A percentile compares a stretch with the other conserved stretches of the same genome.
Evolutionary conservation across 176 grass and related monocot species (phyloP).

Genomic region (Phoenix dactylifera): DNA sequence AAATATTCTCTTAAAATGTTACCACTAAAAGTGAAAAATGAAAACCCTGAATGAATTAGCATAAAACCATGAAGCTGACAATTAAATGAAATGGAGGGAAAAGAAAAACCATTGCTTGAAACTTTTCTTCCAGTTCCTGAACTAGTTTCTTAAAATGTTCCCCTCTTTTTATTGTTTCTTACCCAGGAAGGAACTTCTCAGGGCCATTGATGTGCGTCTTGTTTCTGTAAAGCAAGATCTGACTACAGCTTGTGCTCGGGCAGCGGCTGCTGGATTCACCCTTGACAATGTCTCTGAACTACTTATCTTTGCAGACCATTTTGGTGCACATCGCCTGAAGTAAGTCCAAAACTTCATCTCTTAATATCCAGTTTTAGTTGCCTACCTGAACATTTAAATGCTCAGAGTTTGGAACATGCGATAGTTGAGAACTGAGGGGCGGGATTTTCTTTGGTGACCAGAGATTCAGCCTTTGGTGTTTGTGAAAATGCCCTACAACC

Average conservation of each 20-base stretch:
- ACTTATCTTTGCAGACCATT: conserved; percentile 73
- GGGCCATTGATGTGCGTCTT: conserved; percentile 83
- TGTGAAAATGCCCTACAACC: too few relatives aligned
- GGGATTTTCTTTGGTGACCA: too few relatives aligned
- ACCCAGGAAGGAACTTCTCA: conserved; percentile 77
- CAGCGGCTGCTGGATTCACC: conserved; percentile 77
- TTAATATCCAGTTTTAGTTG: not conserved
- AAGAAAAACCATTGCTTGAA: not conserved
- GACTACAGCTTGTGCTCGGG: conserved; percentile 56
- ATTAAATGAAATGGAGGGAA: too few relatives aligned
- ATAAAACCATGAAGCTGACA: too few relatives aligned
- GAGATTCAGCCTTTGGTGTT: too few relatives aligned
- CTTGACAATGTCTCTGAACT: conserved; percentile 58
- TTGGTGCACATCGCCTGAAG: conserved; percentile 62
- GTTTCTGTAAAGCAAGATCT: conserved; percentile 83
- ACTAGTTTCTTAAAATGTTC: conserved; percentile 6
- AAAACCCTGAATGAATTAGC: too few relatives aligned
- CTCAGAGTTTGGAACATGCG: too few relatives aligned
- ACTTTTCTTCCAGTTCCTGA: not conserved
- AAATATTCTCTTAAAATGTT: too few relatives aligned
- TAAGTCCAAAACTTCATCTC: conserved; percentile 19
- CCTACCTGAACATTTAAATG: not conserved
- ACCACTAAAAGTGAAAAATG: too few relatives aligned
- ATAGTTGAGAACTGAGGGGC: too few relatives aligned
- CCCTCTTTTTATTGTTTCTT: conserved; percentile 14